Percentiles rank a stretch among this genome's conserved stretches.
phyloP scores from a whole-genome alignment of 2,329 filamentous ascomycete genomes.

The Cordyceps cateniannulata region DNA sequence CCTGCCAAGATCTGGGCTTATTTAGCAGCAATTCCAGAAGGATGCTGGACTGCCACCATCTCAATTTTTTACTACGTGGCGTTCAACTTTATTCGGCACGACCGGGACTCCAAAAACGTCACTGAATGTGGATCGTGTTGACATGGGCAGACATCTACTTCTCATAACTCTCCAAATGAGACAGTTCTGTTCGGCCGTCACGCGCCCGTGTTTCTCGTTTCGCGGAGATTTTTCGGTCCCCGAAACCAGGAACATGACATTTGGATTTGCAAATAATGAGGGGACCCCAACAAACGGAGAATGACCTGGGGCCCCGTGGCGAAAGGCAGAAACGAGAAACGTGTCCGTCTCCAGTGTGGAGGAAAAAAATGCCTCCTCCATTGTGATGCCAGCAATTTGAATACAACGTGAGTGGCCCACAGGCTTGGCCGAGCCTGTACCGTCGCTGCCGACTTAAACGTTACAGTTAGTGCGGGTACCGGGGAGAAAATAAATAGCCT shows the following conservation, averaged over 20 bases:
- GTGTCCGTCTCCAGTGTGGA: conserved; percentile 2
- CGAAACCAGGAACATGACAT: background rate
- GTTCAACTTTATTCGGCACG: background rate
- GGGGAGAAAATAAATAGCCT: background rate
- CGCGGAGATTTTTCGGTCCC: background rate
- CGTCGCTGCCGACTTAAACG: conserved; percentile 9
- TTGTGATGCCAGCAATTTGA: background rate
- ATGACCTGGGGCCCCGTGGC: conserved; percentile 10
- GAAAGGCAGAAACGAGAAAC: background rate
- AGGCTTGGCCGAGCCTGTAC: background rate
- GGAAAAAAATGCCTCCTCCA: conserved; percentile 2
- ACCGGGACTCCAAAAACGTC: background rate
- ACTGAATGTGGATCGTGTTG: background rate
- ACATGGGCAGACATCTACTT: background rate
- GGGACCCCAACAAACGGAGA: background rate
- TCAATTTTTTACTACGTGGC: background rate
- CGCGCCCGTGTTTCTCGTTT: background rate
- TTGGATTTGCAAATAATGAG: background rate
- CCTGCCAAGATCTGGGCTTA: conserved; percentile 1
- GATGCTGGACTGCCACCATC: background rate
- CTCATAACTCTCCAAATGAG: background rate
- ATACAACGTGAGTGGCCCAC: conserved; percentile 7
- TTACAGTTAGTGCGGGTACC: conserved; percentile 13
- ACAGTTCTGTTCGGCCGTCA: background rate
- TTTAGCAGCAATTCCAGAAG: background rate